phyloP scores from a whole-genome alignment of 2,329 filamentous ascomycete species.

The Apiospora sp. region DNA sequence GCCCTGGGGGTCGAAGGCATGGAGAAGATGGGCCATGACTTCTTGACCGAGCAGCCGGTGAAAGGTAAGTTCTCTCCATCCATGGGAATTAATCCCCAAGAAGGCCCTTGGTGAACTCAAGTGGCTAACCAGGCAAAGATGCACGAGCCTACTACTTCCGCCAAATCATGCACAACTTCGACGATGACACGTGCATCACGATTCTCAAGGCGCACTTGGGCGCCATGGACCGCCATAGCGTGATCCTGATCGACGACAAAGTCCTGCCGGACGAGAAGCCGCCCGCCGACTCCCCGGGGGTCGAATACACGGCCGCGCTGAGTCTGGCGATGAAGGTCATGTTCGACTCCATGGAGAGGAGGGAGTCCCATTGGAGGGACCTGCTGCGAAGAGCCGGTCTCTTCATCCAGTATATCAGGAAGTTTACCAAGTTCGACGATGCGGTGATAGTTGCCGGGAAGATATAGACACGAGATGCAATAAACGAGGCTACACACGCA shows the following conservation, averaged over 20 bases:
- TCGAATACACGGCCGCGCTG: constrained; percentile 5
- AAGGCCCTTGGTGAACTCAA: too few species aligned
- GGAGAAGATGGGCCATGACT: constrained; percentile 9
- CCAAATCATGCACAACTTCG: constrained; percentile 1
- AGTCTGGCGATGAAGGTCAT: constrained; percentile 23
- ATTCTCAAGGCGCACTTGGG: background rate
- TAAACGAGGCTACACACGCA: too few species aligned
- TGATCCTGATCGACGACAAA: constrained; percentile 12
- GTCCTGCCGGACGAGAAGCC: background rate
- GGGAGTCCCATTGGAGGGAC: background rate
- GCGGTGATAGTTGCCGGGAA: background rate
- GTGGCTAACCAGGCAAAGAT: background rate
- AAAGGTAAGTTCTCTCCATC: background rate
- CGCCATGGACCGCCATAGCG: background rate
- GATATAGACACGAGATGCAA: too few species aligned
- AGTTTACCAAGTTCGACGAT: background rate
- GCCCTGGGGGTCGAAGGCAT: background rate
- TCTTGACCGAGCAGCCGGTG: constrained; percentile 12
- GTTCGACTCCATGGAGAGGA: constrained; percentile 5
- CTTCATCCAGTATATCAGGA: background rate
- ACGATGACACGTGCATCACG: background rate
- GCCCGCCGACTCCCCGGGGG: background rate
- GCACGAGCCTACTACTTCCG: constrained; percentile 20
- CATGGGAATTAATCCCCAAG: too few species aligned
- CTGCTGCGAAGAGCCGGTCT: background rate